These are phyloP conservation scores for Kuraishia cidri DNA, from an alignment of 805 yeast genomes.

Conservation along the genomic window DNA sequence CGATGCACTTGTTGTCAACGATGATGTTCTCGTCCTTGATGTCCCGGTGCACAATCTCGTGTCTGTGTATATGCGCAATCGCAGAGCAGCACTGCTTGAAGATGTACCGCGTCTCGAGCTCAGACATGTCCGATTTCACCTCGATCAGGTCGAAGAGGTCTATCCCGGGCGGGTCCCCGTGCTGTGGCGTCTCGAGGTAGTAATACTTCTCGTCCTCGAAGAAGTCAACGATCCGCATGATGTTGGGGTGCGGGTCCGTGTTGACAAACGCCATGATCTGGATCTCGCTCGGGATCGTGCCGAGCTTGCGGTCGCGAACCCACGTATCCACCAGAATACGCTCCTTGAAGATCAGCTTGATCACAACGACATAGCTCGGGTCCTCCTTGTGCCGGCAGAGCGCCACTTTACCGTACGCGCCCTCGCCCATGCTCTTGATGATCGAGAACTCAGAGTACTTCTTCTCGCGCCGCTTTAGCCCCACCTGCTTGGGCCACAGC, in stretches of 20 bases:
- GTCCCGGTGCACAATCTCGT: constrained; percentile 90
- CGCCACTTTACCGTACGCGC: constrained; percentile 94
- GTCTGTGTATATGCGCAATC: constrained; percentile 68
- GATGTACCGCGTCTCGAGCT: constrained; percentile 67
- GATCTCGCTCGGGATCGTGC: constrained; percentile 95
- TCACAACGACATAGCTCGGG: constrained; percentile 56
- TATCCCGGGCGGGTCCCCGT: constrained; percentile 83
- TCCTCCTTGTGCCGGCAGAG: constrained; percentile 63
- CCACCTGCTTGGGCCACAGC: constrained; percentile 50
- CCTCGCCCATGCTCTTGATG: constrained; percentile 82
- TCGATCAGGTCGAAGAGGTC: constrained; percentile 92
- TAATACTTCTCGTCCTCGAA: constrained; percentile 89
- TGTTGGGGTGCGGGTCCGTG: constrained; percentile 76
- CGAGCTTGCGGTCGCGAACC: constrained; percentile 87
- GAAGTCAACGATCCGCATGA: constrained; percentile 78
- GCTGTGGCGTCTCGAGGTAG: constrained; percentile 86
- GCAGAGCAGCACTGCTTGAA: constrained; percentile 77
- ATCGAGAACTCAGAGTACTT: constrained; percentile 63
- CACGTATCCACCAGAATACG: constrained; percentile 93
- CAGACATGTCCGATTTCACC: constrained; percentile 72
- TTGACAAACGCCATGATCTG: constrained; percentile 83
- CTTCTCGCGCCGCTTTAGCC: constrained; percentile 62
- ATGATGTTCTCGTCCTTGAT: constrained; percentile 92
- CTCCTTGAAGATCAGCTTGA: constrained; percentile 87
- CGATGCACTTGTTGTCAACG: constrained; percentile 71